Evolutionary conservation across 2,329 filamentous ascomycete species (phyloP), one percentile per base, ranked within the genome.

Genomic region (Taxawa tesnikishii): DNA sequence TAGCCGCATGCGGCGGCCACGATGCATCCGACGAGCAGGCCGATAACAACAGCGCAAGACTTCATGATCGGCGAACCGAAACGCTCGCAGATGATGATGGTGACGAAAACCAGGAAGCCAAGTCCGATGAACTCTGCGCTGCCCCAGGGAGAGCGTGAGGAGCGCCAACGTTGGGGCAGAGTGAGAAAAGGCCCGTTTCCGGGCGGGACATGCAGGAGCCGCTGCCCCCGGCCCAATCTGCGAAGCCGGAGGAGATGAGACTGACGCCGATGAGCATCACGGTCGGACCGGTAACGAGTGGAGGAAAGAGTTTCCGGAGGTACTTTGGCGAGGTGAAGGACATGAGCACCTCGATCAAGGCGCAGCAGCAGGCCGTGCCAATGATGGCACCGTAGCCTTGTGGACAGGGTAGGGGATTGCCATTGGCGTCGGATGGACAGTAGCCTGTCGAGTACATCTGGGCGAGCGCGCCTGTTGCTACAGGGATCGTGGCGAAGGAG

Each of bases 61-160:
- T 87, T 87, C 79, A 90, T 87, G 42, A 90, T 79, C 0, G 83
- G 83, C 0, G 80, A 70, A 2, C 83, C 83, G 44, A 87, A 85
- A 8, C 81, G 72, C 54, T 90, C 83, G 50, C 79, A 83, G 9
- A 88, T 50, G 38, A 90, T 77, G 48, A 90, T 88, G 16, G 78
- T 80, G 27, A 79, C 44, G 49, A 88, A 88, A 21, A 87, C 83
- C 27, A 74, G 74, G 59, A 90, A 87, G 1, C 83, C 83, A 2
- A 90, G 68, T 0, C 75, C 83, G 4, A 90, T 71, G 43, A 79
- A 84, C 54, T 90, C 78, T 2, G 82, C 71, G 23, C 75, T 76
- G 3, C 81, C 83, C 83, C 83, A 90, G 0, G 75, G 1, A 88
- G 63, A 10, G 81, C 67, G 36, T 77, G 76, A 1, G 82, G 79